phyloP scores from a whole-genome alignment of 306 rosid species.

The Vachellia pachyceras region DNA sequence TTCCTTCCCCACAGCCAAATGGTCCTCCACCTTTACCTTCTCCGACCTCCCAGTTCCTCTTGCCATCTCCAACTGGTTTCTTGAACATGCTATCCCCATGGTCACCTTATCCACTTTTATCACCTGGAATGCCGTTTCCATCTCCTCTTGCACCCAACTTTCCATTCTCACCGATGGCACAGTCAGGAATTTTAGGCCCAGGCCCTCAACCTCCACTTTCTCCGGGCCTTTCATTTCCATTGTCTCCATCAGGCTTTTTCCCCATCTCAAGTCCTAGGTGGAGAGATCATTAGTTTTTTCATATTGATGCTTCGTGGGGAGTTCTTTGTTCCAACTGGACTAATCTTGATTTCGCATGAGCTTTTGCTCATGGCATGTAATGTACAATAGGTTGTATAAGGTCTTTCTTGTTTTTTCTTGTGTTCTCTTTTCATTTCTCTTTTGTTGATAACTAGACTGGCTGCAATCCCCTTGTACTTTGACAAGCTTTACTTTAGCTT shows the following conservation, averaged over 20 bases:
- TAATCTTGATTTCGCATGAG: slow-evolving; percentile 37
- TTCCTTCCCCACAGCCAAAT: slow-evolving; percentile 56
- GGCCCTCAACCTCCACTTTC: slow-evolving; percentile 91
- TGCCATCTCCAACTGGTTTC: slow-evolving; percentile 86
- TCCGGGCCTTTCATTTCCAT: slow-evolving; percentile 76
- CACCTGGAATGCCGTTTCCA: slow-evolving; percentile 87
- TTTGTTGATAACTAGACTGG: slow-evolving; percentile 50
- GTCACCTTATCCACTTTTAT: slow-evolving; percentile 78
- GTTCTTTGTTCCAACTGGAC: slow-evolving; percentile 43
- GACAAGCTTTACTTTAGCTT: slow-evolving; percentile 58
- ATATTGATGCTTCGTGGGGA: slow-evolving; percentile 36
- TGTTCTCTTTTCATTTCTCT: slow-evolving; percentile 46
- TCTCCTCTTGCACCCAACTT: slow-evolving; percentile 78
- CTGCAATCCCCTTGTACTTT: slow-evolving; percentile 47
- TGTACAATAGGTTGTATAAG: slow-evolving; percentile 53
- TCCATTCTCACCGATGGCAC: slow-evolving; percentile 73
- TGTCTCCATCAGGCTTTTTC: slow-evolving; percentile 84
- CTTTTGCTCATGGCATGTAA: slow-evolving; percentile 38
- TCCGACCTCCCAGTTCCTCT: slow-evolving; percentile 82
- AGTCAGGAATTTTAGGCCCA: slow-evolving; percentile 88
- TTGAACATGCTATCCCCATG: slow-evolving; percentile 73
- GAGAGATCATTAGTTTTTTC: slow-evolving; percentile 65
- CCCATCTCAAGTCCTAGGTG: slow-evolving; percentile 86
- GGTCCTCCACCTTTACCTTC: slow-evolving; percentile 77
- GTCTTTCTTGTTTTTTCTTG: slow-evolving; percentile 46